Evolutionary conservation across 306 rosid species (phyloP).

Genomic region (Macrotyloma uniflorum): DNA sequence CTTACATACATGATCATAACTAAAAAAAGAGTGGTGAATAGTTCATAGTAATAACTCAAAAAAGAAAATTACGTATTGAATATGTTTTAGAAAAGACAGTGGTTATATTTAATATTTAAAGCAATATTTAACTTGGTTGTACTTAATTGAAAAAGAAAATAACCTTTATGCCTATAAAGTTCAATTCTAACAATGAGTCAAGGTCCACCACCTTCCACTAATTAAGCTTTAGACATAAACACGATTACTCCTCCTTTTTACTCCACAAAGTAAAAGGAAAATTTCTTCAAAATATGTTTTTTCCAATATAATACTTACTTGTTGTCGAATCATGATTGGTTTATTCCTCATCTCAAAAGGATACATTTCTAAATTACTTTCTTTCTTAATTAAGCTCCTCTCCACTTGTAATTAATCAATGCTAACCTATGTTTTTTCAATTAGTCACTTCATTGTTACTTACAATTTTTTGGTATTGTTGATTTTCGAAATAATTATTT

Average conservation of each 20-base stretch:
- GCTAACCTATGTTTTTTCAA: too few relatives aligned
- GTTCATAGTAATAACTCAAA: too few relatives aligned
- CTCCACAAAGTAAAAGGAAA: conserved; percentile 8
- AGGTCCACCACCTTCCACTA: conserved; percentile 27
- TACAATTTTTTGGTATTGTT: too few relatives aligned
- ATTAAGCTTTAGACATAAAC: neutral
- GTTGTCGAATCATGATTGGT: conserved; percentile 31
- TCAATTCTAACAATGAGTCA: neutral
- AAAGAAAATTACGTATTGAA: too few relatives aligned
- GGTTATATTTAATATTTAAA: too few relatives aligned
- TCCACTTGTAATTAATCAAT: too few relatives aligned
- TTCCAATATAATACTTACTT: neutral
- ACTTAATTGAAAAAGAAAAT: neutral
- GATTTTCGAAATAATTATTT: too few relatives aligned
- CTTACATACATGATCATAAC: too few relatives aligned
- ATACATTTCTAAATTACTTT: conserved; percentile 43
- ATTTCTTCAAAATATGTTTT: neutral
- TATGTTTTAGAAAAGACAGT: too few relatives aligned
- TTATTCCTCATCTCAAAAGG: conserved; percentile 33
- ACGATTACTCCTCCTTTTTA: neutral
- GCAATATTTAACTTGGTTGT: too few relatives aligned
- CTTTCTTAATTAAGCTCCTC: neutral
- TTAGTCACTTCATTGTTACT: too few relatives aligned
- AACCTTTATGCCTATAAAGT: neutral
- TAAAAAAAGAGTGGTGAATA: too few relatives aligned